Base-by-base conservation (phyloP, 1,139 yeast species). In the Sugiyamaella sp. region DNA sequence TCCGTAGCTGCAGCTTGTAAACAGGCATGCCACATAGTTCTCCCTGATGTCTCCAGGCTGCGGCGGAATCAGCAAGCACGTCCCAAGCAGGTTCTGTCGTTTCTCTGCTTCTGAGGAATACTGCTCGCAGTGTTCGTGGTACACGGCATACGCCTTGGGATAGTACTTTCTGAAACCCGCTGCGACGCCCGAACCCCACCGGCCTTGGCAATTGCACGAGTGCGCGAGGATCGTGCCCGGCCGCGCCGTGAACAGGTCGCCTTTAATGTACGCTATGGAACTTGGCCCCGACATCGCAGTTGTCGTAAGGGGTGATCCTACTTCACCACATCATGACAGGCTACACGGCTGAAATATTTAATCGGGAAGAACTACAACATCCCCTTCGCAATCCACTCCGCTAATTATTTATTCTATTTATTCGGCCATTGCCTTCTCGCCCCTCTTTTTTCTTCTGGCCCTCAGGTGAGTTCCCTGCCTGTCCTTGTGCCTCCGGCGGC, bases 181-280 rank as follows among this genome's bases (percentile, higher is more conserved):
- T 0, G 91, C 93, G 1, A 89, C 80, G 0, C 96, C 96, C 0
- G 88, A 93, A 2, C 95, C 95, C 96, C 96, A 89, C 0, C 77
- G 66, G 0, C 96, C 96, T 32, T 77, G 74, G 51, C 90, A 84
- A 64, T 89, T 89, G 65, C 96, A 89, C 0, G 96, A 84, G 66
- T 89, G 96, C 1, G 85, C 86, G 9, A 82, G 69, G 2, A 84
- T 69, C 0, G 79, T 71, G 0, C 69, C 65, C 1, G 70, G 53
- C 0, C 71, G 64, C 21, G 78, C 75, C 16, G 71, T 63, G 59
- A 86, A 84, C 10, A 86, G 67, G 61, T 86, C 87, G 1, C 89
- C 90, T 52, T 74, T 74, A 32, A 81, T 71, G 66, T 85, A 85
- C n/a, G 69, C 14, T 12, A 46, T 14, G 4, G 49, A 25, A 17